Conservation (phyloP, 768 basidiomycete genomes). For the Rhizopogon vulgaris region DNA sequence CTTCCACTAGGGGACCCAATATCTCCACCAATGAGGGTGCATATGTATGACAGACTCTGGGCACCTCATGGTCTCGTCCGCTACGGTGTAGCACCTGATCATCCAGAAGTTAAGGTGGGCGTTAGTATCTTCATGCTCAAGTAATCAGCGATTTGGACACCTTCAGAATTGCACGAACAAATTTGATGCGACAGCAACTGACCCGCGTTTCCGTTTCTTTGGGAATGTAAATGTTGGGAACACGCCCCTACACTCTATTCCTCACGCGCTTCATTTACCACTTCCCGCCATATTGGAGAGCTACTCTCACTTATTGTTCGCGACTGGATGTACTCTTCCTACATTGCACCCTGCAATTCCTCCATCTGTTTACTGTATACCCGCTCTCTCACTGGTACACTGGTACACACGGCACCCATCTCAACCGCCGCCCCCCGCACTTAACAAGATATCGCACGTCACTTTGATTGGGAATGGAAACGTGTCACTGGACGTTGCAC, state of each 20-base stretch:
- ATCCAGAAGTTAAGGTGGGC: conserved; percentile 90
- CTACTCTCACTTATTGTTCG: conserved; percentile 84
- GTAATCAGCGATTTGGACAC: conserved; percentile 7
- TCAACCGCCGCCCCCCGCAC: conserved; percentile 49
- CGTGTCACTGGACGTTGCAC: conserved; percentile 87
- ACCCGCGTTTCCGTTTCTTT: conserved; percentile 82
- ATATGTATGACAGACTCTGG: conserved; percentile 90
- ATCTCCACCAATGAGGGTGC: conserved; percentile 48
- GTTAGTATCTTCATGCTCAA: neutral
- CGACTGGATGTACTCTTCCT: conserved; percentile 77
- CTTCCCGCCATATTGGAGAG: conserved; percentile 54
- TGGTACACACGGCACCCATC: conserved; percentile 96
- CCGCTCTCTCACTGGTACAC: conserved; percentile 82
- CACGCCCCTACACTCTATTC: conserved; percentile 33
- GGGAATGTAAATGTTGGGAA: conserved; percentile 73
- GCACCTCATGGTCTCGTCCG: conserved; percentile 92
- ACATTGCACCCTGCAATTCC: conserved; percentile 49
- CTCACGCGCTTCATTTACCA: conserved; percentile 51
- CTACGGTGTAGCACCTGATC: conserved; percentile 97
- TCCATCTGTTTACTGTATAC: conserved; percentile 44
- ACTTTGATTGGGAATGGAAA: conserved; percentile 92
- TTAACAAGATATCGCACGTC: conserved; percentile 64
- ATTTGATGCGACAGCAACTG: conserved; percentile 78
- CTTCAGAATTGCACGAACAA: conserved; percentile 91
- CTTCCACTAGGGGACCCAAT: conserved; percentile 32